Percentiles rank a stretch among this genome's conserved stretches.
Evolutionary conservation across 345 rosid genomes (phyloP).

Genomic region (Syzygium aqueum): DNA sequence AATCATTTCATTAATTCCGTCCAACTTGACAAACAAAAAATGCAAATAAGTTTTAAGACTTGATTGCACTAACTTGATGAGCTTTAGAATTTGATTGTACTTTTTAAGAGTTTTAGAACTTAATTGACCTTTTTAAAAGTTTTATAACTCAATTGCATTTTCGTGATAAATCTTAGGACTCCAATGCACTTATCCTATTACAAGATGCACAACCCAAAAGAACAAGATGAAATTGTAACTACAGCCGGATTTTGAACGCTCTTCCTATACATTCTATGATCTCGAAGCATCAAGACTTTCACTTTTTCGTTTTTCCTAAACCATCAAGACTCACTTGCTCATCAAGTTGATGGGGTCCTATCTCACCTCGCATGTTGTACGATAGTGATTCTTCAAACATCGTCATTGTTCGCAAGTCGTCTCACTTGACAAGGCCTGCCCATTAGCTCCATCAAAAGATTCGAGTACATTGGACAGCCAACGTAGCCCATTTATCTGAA

Average conservation of each 20-base stretch:
- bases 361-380: background rate
- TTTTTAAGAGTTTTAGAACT: too few relatives aligned
- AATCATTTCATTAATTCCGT: too few relatives aligned
- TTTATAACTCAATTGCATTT: too few relatives aligned
- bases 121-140: too few relatives aligned
- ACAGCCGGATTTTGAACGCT: background rate
- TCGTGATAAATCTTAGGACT: too few relatives aligned
- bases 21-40: too few relatives aligned
- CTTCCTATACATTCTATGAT: background rate
- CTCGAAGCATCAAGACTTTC: background rate
- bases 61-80: too few relatives aligned
- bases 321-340: background rate
- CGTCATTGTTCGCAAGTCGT: background rate
- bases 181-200: too few relatives aligned
- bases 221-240: background rate
- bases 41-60: too few relatives aligned
- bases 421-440: fast-evolving
- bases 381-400: background rate
- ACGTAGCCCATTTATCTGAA: background rate
- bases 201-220: background rate
- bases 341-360: background rate
- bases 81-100: too few relatives aligned
- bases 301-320: too few relatives aligned
- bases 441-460: fast-evolving
- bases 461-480: fast-evolving